Conservation (phyloP, 2,329 filamentous ascomycete genomes). For the Colletotrichum lindemuthianum region DNA sequence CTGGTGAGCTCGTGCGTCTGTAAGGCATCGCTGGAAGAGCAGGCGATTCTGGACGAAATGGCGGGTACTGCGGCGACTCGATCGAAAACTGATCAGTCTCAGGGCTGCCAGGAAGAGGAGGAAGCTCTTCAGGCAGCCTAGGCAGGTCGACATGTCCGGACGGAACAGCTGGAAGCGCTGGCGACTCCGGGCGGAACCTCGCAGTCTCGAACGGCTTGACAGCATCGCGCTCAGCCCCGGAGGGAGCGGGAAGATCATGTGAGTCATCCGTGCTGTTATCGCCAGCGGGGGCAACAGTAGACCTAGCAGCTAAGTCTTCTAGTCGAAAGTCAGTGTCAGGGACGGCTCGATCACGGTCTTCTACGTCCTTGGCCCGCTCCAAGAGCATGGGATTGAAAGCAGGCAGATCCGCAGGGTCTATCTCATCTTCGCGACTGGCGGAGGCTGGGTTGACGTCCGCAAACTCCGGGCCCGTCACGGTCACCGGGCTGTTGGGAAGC, state of each 20-base stretch:
- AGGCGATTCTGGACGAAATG: slow-evolving; percentile 17
- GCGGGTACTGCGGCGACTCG: background rate
- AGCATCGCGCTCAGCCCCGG: background rate
- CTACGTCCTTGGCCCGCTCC: no score
- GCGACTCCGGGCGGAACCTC: slow-evolving; percentile 11
- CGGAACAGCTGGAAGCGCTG: slow-evolving; percentile 30
- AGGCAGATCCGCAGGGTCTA: no score
- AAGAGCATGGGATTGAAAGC: no score
- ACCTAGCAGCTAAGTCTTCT: no score
- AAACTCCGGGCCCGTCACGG: background rate
- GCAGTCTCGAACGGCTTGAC: background rate
- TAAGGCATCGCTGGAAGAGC: slow-evolving; percentile 27
- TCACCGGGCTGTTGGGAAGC: background rate
- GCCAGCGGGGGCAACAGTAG: no score
- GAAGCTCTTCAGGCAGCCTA: no score
- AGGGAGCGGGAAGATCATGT: background rate
- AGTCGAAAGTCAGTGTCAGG: no score
- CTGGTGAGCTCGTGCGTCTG: background rate
- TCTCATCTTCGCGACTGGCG: background rate
- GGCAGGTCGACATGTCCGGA: background rate
- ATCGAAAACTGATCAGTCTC: background rate
- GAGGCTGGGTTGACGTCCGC: background rate
- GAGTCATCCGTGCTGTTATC: no score
- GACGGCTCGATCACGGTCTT: no score
- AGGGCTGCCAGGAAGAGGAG: background rate